phyloP scores from a whole-genome alignment of 495 filamentous ascomycete genomes.

The Darksidea phi region DNA sequence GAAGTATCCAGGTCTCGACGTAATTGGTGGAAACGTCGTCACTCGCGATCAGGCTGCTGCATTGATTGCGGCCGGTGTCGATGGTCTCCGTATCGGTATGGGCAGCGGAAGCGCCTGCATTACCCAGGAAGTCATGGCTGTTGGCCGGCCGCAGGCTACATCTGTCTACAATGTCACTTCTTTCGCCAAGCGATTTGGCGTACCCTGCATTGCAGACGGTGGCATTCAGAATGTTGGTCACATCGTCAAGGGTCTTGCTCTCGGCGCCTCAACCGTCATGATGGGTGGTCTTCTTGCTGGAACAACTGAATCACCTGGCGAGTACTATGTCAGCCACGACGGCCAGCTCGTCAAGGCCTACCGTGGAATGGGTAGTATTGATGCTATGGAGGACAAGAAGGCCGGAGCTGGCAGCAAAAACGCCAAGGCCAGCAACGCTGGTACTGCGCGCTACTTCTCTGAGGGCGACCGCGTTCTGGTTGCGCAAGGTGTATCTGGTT shows the following conservation, averaged over 20 bases:
- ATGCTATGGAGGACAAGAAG: conserved; percentile 99
- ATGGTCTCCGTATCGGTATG: conserved; percentile 98
- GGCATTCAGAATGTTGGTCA: conserved; percentile 98
- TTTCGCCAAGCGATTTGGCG: conserved; percentile 90
- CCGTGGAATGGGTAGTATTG: conserved; percentile 96
- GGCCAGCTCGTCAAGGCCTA: conserved; percentile 99
- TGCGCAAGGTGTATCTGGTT: conserved; percentile 88
- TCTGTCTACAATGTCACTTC: conserved; percentile 82
- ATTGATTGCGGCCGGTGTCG: conserved; percentile 89
- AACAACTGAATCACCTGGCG: conserved; percentile 94
- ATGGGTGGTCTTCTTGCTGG: conserved; percentile 98
- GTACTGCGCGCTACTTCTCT: conserved; percentile 97
- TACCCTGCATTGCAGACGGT: conserved; percentile 96
- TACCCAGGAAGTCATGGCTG: conserved; percentile 99
- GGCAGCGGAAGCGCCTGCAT: conserved; percentile 97
- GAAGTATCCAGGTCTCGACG: conserved; percentile 79
- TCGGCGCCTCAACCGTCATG: conserved; percentile 96
- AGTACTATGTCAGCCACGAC: conserved; percentile 91
- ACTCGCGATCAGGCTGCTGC: conserved; percentile 90
- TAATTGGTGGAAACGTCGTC: conserved; percentile 97
- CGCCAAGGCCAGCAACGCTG: conserved; percentile 85
- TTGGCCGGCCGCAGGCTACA: conserved; percentile 90
- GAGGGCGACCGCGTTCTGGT: conserved; percentile 92
- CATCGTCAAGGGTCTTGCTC: conserved; percentile 95
- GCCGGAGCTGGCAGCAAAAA: conserved; percentile 64